phyloP scores from a whole-genome alignment of 2,329 filamentous ascomycete species.

The Trichoderma guizhouense region DNA sequence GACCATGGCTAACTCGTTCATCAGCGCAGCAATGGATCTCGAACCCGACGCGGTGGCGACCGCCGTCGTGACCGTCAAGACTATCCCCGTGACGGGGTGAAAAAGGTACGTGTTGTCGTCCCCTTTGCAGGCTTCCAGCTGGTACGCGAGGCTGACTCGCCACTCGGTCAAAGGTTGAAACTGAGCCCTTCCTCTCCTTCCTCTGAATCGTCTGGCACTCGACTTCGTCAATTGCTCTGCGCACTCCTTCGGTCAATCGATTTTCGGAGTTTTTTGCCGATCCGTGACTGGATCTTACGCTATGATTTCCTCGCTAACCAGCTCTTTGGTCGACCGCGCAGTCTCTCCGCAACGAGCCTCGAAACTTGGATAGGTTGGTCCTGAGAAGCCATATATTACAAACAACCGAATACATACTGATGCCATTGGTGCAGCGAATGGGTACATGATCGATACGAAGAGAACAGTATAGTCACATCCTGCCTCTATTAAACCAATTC shows the following conservation, averaged over 20 bases:
- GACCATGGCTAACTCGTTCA: constrained; percentile 17
- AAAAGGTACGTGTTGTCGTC: constrained; percentile 65
- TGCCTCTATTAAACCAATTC: neutral
- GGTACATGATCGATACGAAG: constrained; percentile 89
- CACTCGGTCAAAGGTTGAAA: constrained; percentile 24
- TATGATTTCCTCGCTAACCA: constrained; percentile 34
- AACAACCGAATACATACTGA: neutral
- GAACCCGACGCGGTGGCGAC: constrained; percentile 35
- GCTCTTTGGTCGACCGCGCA: constrained; percentile 42
- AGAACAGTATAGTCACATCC: constrained; percentile 52
- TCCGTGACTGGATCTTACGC: constrained; percentile 30
- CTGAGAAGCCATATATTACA: neutral
- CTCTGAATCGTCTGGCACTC: constrained; percentile 25
- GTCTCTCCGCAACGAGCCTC: constrained; percentile 59
- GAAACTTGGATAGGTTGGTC: constrained; percentile 68
- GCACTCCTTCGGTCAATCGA: constrained; percentile 30
- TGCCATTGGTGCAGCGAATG: constrained; percentile 62
- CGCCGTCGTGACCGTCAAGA: constrained; percentile 38
- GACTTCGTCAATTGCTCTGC: constrained; percentile 28
- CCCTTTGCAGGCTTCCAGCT: neutral
- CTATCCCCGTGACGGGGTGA: constrained; percentile 77
- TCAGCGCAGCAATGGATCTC: constrained; percentile 35
- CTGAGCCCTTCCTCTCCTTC: constrained; percentile 26
- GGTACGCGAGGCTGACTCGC: constrained; percentile 18
- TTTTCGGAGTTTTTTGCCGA: constrained; percentile 31